Conservation (phyloP, 2,329 filamentous ascomycete genomes). For the Arthrobotrys megalospora region DNA sequence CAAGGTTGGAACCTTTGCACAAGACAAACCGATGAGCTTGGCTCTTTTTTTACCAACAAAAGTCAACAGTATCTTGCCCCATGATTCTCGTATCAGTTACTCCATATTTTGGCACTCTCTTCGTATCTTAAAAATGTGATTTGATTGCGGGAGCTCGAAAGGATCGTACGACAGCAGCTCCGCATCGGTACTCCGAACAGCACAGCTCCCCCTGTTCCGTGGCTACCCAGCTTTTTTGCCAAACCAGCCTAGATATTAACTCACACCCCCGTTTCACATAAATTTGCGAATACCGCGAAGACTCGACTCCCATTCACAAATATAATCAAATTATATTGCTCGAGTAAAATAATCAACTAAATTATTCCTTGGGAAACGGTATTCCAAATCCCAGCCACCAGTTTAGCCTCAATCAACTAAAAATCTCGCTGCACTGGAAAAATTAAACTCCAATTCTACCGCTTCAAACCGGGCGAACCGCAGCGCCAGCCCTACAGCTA, state of each 20-base stretch:
- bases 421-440: too few species aligned
- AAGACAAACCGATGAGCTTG: conserved; percentile 7
- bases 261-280: conserved; percentile 24
- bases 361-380: too few species aligned
- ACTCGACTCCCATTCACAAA: not conserved
- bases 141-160: not conserved
- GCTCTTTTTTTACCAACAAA: not conserved
- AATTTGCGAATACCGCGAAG: not conserved
- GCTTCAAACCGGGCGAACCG: conserved; percentile 36
- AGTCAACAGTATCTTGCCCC: too few species aligned
- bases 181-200: conserved; percentile 1
- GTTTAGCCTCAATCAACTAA: conserved; percentile 24
- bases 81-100: conserved; percentile 1
- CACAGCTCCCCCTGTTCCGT: conserved; percentile 9
- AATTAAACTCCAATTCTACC: not conserved
- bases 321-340: conserved; percentile 2
- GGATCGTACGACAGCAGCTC: not conserved
- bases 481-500: conserved; percentile 8
- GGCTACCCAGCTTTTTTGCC: not conserved
- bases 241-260: not conserved
- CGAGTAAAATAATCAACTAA: not conserved
- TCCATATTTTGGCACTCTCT: not conserved
- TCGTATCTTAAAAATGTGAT: conserved; percentile 1
- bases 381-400: conserved; percentile 27
- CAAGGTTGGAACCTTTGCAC: not conserved